phyloP scores from a whole-genome alignment of 495 filamentous ascomycete species.

The Aspergillus indologenus region DNA sequence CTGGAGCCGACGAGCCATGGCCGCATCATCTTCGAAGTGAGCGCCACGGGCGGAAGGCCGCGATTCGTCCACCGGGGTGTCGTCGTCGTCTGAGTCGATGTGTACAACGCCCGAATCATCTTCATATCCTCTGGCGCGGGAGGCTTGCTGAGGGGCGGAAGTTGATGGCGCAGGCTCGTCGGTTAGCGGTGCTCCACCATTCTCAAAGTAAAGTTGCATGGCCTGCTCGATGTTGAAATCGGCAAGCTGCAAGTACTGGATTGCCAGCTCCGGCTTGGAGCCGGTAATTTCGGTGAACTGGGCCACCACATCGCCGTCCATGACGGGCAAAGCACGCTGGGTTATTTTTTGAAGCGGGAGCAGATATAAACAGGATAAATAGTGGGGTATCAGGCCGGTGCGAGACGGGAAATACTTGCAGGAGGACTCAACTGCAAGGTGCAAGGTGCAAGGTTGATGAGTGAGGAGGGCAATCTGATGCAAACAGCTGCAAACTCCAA shows the following conservation, averaged over 20 bases:
- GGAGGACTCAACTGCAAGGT: slow-evolving; percentile 2
- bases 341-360: slow-evolving; percentile 8
- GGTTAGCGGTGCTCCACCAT: slow-evolving; percentile 56
- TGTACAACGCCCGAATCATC: slow-evolving; percentile 63
- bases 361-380: neutral
- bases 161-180: slow-evolving; percentile 36
- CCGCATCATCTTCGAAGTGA: slow-evolving; percentile 80
- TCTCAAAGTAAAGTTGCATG: slow-evolving; percentile 84
- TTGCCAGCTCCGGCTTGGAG: slow-evolving; percentile 59
- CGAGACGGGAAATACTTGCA: slow-evolving; percentile 4
- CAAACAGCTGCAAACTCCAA: slow-evolving; percentile 40
- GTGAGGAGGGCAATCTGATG: slow-evolving; percentile 23
- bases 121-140: slow-evolving; percentile 32
- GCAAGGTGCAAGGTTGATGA: slow-evolving; percentile 7
- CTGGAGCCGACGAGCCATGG: slow-evolving; percentile 85
- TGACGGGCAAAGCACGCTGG: slow-evolving; percentile 38
- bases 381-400: slow-evolving; percentile 1
- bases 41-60: slow-evolving; percentile 21
- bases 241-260: slow-evolving; percentile 76
- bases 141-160: slow-evolving; percentile 24
- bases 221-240: slow-evolving; percentile 82
- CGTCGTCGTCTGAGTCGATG: slow-evolving; percentile 65
- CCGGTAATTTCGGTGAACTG: slow-evolving; percentile 64
- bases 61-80: slow-evolving; percentile 30
- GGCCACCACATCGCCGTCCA: slow-evolving; percentile 59